Evolutionary conservation across 352 stramenopile genomes (phyloP), one percentile per base, ranked within the genome.

Genomic region (Phytopythium vexans): DNA sequence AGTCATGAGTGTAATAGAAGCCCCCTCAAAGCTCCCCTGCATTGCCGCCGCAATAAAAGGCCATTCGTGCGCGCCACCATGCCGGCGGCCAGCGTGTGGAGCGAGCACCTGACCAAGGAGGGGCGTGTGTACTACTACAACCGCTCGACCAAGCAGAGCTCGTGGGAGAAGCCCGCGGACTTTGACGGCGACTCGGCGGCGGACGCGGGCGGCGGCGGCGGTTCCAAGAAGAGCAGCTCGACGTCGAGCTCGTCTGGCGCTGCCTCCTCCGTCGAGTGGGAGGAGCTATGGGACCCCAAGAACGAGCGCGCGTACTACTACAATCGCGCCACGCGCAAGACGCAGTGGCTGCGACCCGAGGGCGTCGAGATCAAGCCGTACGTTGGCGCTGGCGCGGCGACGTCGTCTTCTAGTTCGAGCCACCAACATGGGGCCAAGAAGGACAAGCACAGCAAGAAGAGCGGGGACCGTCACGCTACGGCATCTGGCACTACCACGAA

Each of bases 61-160:
- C n/a, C n/a, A n/a, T n/a, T n/a, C n/a, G n/a, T n/a, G n/a, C n/a
- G n/a, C n/a, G n/a, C n/a, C n/a, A n/a, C n/a, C n/a, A n/a, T n/a
- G n/a, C n/a, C 31, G 35, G 68, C 67, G 70, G 66, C 71, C 54
- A 66, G 61, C 37, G 65, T 86, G 16, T 95, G 85, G 82, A 95
- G 82, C 64, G 82, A 89, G 61, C 77, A 95, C 70, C 75, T 82
- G 60, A 94, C 83, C 31, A 92, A 94, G 61, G 86, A 95, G 41
- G 86, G 86, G 27, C 75, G 79, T 14, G 77, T 77, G 53, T 95
- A 95, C 64, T 95, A 94, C 70, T 93, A 95, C 76, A 95, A 95
- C 68, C 80, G 80, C 56, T 72, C 54, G 50, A 93, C 83, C 8
- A 92, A 93, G 74, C 77, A 93, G 63, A 95, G 85, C 72, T 77